Conservation (phyloP, 768 basidiomycete genomes). For the Leccinum variicolor region DNA sequence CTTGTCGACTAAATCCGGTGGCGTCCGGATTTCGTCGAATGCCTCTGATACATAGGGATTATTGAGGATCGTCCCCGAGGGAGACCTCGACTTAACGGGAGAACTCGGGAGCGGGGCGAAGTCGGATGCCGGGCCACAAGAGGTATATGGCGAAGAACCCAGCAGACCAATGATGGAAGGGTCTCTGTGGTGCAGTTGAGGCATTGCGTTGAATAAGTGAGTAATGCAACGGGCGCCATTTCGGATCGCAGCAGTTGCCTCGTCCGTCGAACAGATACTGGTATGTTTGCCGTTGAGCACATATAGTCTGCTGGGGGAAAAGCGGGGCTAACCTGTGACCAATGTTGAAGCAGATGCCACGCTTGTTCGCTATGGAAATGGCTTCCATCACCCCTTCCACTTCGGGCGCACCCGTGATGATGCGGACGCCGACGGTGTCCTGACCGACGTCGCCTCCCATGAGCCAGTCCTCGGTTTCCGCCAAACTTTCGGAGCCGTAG, state of each 20-base stretch:
- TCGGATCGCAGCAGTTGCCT: conserved; percentile 67
- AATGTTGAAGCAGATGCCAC: conserved; percentile 79
- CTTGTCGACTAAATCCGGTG: conserved; percentile 48
- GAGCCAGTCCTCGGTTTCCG: conserved; percentile 63
- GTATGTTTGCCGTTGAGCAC: neutral
- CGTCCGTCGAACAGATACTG: conserved; percentile 71
- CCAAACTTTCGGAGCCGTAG: conserved; percentile 67
- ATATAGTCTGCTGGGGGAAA: neutral
- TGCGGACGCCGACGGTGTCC: conserved; percentile 55
- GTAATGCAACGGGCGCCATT: conserved; percentile 84
- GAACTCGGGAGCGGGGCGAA: conserved; percentile 20
- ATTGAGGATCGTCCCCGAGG: conserved; percentile 11
- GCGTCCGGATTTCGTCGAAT: conserved; percentile 54
- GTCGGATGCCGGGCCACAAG: conserved; percentile 37
- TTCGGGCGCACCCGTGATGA: conserved; percentile 88
- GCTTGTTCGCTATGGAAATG: conserved; percentile 52
- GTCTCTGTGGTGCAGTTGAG: conserved; percentile 84
- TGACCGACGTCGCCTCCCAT: conserved; percentile 36
- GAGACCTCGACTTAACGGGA: conserved; percentile 11
- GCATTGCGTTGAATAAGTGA: conserved; percentile 93
- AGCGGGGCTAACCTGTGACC: conserved; percentile 68
- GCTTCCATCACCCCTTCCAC: conserved; percentile 76
- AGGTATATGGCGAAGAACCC: conserved; percentile 67
- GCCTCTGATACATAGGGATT: conserved; percentile 51
- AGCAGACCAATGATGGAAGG: conserved; percentile 89